A percentile compares a stretch with the other conserved stretches of the same genome.
Evolutionary conservation across 129 eudicot genomes (phyloP).

Genomic region (Lactuca saligna): DNA sequence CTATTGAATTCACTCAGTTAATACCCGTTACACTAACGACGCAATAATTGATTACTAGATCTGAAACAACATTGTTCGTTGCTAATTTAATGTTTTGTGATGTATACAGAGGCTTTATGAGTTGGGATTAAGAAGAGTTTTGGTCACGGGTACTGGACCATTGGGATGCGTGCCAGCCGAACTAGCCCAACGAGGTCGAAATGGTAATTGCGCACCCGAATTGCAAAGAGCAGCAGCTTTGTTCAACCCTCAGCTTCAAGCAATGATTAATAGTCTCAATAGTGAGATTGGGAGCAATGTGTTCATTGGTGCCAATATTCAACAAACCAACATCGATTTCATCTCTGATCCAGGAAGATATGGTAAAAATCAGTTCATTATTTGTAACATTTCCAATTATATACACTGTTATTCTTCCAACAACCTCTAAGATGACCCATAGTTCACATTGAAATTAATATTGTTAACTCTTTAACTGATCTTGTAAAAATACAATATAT

Average conservation of each 20-base stretch:
- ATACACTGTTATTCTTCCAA: not conserved
- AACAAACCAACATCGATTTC: constrained; percentile 45
- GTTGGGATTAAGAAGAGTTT: constrained; percentile 56
- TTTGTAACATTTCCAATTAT: not conserved
- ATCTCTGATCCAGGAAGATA: constrained; percentile 54
- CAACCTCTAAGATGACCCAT: constrained; percentile 29
- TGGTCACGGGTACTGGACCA: constrained; percentile 75
- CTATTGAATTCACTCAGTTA: not conserved
- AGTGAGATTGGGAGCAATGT: constrained; percentile 40
- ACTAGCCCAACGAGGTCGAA: constrained; percentile 43
- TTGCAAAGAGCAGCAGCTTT: constrained; percentile 49
- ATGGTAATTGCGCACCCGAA: constrained; percentile 54
- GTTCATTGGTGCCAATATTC: constrained; percentile 53
- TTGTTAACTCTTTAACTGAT: not conserved
- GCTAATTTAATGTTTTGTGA: not conserved
- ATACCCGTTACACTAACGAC: not conserved
- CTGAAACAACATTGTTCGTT: not conserved
- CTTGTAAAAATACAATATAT: too few species aligned
- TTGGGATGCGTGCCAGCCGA: constrained; percentile 73
- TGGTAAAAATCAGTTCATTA: constrained; percentile 40
- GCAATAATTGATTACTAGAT: constrained; percentile 2
- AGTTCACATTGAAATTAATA: not conserved
- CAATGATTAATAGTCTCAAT: constrained; percentile 47
- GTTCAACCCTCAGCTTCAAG: constrained; percentile 53
- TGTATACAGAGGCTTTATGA: constrained; percentile 55